Evolutionary conservation across 257 asterid genomes (phyloP), one percentile per base, ranked within the genome.

Genomic region (Nicotiana undulata): DNA sequence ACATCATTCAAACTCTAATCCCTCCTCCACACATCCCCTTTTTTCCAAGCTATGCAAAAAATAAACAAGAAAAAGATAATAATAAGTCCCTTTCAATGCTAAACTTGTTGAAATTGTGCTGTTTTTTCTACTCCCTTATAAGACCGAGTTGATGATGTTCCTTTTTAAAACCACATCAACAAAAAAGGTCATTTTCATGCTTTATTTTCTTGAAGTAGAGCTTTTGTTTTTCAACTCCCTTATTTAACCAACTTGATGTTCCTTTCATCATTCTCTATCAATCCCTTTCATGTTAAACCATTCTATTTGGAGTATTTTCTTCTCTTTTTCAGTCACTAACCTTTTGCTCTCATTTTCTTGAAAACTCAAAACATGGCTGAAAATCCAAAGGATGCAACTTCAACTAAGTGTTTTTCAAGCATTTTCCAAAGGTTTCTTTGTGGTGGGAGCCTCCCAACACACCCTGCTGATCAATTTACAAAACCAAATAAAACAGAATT

Each of bases 361-460:
- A 44, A 70, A 46, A 70, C 59, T 20, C 77, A 68, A 20, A 65
- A 32, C 6, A 70, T 70, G 77, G 77, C 59, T 44, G 55, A 70
- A 70, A 70, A 44, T 70, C 75, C 89, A 52, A 76, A 74, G 12
- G 82, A 87, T 2, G 22, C 67, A 5, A 15, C 70, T 58, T 56
- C 89, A 56, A 12, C 40, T 1, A 83, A 80, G 78, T 90, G 90
- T 52, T 85, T 76, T 83, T 82, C 91, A 28, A 84, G 84, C 82
- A 13, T 88, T 1, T 9, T 88, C 0, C 80, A 85, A 63, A 79
- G 87, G 79, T 18, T 88, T 10, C 58, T 90, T 3, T 88, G 90
- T 83, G 58, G 86, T 70, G 85, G 90, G n/a, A 85, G 88, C 53
- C 85, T 85, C 67, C 92, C 89, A 9, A 88, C 93, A 3, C 92